A percentile compares a stretch with the other conserved stretches of the same genome.
These are phyloP conservation scores for Oenanthe sinensis DNA, from an alignment of 129 eudicot genomes.

Conservation along the genomic window DNA sequence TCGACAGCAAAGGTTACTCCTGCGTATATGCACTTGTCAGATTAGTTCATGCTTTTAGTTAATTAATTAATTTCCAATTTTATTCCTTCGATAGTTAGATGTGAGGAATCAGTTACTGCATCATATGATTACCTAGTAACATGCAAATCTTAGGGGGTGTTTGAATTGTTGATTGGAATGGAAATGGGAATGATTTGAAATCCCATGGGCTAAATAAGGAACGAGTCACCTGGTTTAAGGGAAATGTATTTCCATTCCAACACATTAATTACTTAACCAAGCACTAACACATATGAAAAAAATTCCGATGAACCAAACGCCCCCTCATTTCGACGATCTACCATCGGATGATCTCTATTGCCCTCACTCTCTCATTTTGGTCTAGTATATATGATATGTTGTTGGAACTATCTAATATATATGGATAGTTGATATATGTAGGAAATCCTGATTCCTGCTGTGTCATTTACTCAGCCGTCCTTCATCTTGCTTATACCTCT, in stretches of 20 bases:
- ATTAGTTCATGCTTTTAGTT: slow-evolving; percentile 1
- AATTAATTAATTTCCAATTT: not conserved
- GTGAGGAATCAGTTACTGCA: not conserved
- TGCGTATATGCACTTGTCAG: not conserved
- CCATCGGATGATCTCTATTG: not conserved
- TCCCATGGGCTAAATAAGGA: not conserved
- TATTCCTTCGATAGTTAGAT: not conserved
- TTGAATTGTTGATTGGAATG: not conserved
- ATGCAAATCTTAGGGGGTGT: not conserved
- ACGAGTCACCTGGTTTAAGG: not conserved
- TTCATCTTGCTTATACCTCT: too few species aligned
- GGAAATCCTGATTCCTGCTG: not conserved
- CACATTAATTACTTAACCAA: not conserved
- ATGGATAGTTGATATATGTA: not conserved
- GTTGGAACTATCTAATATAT: not conserved
- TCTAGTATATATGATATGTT: not conserved
- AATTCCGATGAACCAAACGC: not conserved
- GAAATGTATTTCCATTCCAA: not conserved
- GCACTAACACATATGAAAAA: not conserved
- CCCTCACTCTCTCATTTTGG: not conserved
- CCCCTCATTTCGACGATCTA: not conserved
- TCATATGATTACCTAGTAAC: not conserved
- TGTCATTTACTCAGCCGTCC: not conserved
- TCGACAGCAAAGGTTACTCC: slow-evolving; percentile 69
- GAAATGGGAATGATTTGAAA: not conserved